A percentile compares a stretch with the other conserved stretches of the same genome.
phyloP scores from a whole-genome alignment of 164 flowering plant genomes.

The Aristolochia californica region DNA sequence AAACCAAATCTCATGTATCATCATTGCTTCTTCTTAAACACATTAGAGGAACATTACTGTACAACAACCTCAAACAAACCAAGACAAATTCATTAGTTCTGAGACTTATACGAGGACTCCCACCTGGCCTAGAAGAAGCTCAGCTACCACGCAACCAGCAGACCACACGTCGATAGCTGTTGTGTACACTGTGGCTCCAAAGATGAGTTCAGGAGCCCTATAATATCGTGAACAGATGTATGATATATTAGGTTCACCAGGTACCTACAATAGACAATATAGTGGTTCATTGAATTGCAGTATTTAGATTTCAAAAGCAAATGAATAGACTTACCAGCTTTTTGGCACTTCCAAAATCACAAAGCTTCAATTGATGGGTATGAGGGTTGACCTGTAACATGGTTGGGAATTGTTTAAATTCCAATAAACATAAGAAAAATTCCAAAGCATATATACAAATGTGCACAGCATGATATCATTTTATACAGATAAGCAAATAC shows the following conservation, averaged over 20 bases:
- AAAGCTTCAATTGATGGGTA: slow-evolving; percentile 86
- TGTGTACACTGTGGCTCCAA: slow-evolving; percentile 96
- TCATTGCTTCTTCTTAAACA: too few species aligned
- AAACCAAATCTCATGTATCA: too few species aligned
- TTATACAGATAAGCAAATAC: too few species aligned
- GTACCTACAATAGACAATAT: slow-evolving; percentile 35
- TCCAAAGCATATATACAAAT: too few species aligned
- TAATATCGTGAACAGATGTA: slow-evolving; percentile 96
- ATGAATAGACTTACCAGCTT: slow-evolving; percentile 59
- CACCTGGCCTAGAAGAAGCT: slow-evolving; percentile 90
- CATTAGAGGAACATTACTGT: too few species aligned
- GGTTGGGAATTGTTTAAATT: slow-evolving; percentile 1
- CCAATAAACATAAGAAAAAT: too few species aligned
- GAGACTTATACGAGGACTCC: slow-evolving; percentile 8
- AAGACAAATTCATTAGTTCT: background rate
- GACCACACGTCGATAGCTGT: slow-evolving; percentile 99
- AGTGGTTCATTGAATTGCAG: background rate
- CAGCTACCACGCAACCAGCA: slow-evolving; percentile 92
- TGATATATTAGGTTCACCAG: slow-evolving; percentile 96
- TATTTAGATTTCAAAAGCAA: background rate
- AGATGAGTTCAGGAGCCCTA: slow-evolving; percentile 94
- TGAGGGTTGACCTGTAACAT: slow-evolving; percentile 80
- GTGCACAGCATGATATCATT: too few species aligned
- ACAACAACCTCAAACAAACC: background rate
- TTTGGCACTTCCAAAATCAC: slow-evolving; percentile 99